phyloP scores from a whole-genome alignment of 2,329 filamentous ascomycete species.

The Arthrobotrys pseudoclavata region DNA sequence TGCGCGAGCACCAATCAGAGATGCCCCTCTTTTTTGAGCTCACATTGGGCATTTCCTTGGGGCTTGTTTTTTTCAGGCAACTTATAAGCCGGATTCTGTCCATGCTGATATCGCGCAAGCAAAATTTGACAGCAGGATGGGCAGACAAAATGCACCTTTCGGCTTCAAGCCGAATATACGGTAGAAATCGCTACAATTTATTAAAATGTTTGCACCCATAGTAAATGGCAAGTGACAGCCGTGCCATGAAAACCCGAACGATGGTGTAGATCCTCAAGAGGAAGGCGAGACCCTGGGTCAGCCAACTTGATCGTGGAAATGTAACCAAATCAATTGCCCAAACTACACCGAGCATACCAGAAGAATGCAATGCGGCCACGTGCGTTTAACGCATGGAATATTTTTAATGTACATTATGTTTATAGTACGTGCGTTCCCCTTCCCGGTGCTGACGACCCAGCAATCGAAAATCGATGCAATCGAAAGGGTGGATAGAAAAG shows the following conservation, averaged over 20 bases:
- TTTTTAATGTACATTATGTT: neutral
- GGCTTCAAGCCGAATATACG: neutral
- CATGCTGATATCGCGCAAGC: neutral
- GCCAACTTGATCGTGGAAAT: no score
- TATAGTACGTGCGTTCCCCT: neutral
- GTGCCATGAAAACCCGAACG: no score
- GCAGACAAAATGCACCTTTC: neutral
- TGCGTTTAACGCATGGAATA: neutral
- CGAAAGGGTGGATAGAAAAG: no score
- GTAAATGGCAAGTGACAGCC: no score
- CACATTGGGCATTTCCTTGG: no score
- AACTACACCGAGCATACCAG: no score
- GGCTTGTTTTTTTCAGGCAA: neutral
- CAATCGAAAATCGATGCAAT: neutral
- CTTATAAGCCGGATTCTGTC: neutral
- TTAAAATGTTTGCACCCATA: no score
- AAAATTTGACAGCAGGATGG: neutral
- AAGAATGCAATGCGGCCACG: neutral
- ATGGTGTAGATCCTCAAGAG: no score
- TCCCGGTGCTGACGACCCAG: neutral
- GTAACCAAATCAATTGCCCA: no score
- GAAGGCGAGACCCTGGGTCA: no score
- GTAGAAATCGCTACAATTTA: no score
- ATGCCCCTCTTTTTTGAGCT: neutral
- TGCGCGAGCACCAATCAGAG: neutral